These are phyloP conservation scores for Arthrocladium fulminans DNA, from an alignment of 2,329 filamentous ascomycete species.

Conservation along the genomic window DNA sequence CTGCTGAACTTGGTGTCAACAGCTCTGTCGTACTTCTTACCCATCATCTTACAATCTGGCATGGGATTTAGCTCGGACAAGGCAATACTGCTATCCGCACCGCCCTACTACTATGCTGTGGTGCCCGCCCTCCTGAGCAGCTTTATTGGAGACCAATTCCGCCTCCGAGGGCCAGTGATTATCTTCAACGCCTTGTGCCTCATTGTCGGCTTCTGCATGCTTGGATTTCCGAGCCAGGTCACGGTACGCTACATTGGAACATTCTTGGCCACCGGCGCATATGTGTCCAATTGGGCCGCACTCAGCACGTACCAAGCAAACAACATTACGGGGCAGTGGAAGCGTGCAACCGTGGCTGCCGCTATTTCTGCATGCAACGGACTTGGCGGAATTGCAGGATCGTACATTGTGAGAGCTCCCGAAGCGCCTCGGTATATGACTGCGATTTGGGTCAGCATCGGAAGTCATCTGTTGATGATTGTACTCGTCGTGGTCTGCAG, in stretches of 20 bases:
- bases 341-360: conserved; percentile 53
- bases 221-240: conserved; percentile 52
- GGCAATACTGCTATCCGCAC: conserved; percentile 55
- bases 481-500: conserved; percentile 17
- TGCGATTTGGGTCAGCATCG: conserved; percentile 60
- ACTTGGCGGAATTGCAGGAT: conserved; percentile 56
- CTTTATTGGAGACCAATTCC: conserved; percentile 51
- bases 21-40: conserved; percentile 56
- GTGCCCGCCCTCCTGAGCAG: conserved; percentile 57
- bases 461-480: conserved; percentile 26
- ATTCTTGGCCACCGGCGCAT: conserved; percentile 58
- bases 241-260: conserved; percentile 56
- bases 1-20: conserved; percentile 59
- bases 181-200: conserved; percentile 55
- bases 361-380: conserved; percentile 54
- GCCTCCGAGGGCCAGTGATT: conserved; percentile 55
- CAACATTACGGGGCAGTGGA: conserved; percentile 57
- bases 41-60: conserved; percentile 46
- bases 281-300: conserved; percentile 61
- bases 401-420: conserved; percentile 53
- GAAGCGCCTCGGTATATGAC: conserved; percentile 57
- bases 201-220: conserved; percentile 56
- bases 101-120: conserved; percentile 60
- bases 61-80: conserved; percentile 46
- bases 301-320: conserved; percentile 56